Evolutionary conservation across 768 basidiomycete genomes (phyloP), one percentile per base, ranked within the genome.

Genomic region (Clitopilus passeckerianus): DNA sequence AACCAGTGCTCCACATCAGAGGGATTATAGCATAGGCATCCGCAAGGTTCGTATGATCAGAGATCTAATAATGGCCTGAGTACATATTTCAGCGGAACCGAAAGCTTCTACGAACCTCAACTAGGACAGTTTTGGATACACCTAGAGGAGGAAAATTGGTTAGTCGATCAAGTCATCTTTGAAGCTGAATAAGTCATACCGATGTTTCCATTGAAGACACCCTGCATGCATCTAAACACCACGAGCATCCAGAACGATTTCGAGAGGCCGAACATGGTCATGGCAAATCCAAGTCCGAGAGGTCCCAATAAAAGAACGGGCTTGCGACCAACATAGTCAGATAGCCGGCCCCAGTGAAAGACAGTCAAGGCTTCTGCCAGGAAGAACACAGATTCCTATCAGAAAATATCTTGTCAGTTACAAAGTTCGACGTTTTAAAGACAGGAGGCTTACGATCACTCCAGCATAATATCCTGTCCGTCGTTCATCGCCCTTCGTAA

Each of bases 381-480:
- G 57, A 74, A 77, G 63, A 77, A 78, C 0, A 66, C 35, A 27
- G 76, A 77, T 67, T 77, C 74, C 75, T 78, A 50, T 6, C 35
- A 34, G 18, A 2, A n/a, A 34, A 34, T 6, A 34, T 33, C 33
- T 7, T 27, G 52, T 59, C 58, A 63, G 9, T 59, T 57, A 41
- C 59, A 55, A 22, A 60, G 75, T 77, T 15, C 75, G 74, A 56
- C 74, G 74, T 59, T 63, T 14, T 68, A 33, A 62, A 61, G 1
- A 61, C 59, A 1, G 62, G 59, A 18, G 58, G 66, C 68, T 59
- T 54, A 78, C 78, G 34, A 80, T 73, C 18, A 80, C 58, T 1
- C 78, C 79, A 58, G 75, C 77, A 64, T 75, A 79, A 63, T 80
- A 79, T 2, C 78, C 78, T 1, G 73, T 76, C 57, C 70, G 73